A percentile compares a stretch with the other conserved stretches of the same genome.
These are phyloP conservation scores for Kalaharituber pfeilii DNA, from an alignment of 2,329 filamentous ascomycete species.

Conservation along the genomic window DNA sequence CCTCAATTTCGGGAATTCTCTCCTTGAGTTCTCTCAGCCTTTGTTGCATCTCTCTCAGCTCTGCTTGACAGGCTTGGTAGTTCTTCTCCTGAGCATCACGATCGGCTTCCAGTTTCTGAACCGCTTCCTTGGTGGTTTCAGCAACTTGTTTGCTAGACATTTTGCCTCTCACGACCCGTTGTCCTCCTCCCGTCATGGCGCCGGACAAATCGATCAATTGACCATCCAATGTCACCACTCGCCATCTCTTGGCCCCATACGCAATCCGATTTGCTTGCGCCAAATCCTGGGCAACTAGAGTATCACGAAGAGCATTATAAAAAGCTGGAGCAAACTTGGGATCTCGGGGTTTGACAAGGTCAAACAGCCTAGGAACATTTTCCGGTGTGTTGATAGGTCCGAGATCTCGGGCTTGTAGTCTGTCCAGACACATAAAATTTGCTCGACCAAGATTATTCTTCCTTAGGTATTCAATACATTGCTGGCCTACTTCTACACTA, in stretches of 20 bases:
- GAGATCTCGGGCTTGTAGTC: conserved; percentile 61
- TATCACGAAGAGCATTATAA: conserved; percentile 89
- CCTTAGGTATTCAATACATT: conserved; percentile 91
- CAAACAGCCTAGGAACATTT: conserved; percentile 78
- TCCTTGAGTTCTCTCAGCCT: conserved; percentile 54
- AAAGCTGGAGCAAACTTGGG: conserved; percentile 78
- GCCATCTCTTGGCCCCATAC: conserved; percentile 83
- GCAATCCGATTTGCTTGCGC: conserved; percentile 95
- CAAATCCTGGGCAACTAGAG: conserved; percentile 77
- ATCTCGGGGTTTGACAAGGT: conserved; percentile 76
- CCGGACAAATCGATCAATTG: conserved; percentile 95
- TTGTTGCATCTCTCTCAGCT: conserved; percentile 62
- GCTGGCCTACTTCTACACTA: conserved; percentile 85
- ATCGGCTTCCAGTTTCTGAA: conserved; percentile 69
- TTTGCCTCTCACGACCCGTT: conserved; percentile 69
- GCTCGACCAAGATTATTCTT: conserved; percentile 95
- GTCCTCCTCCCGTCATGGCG: conserved; percentile 96
- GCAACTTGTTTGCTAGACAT: conserved; percentile 95
- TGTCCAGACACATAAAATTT: conserved; percentile 92
- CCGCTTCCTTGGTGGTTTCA: conserved; percentile 74
- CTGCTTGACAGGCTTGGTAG: conserved; percentile 69
- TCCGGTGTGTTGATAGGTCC: conserved; percentile 74
- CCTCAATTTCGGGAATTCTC: conserved; percentile 70
- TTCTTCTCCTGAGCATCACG: conserved; percentile 69
- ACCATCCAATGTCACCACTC: conserved; percentile 86